Evolutionary conservation across 2,329 filamentous ascomycete genomes (phyloP).

Genomic region (Xylaria multiplex): DNA sequence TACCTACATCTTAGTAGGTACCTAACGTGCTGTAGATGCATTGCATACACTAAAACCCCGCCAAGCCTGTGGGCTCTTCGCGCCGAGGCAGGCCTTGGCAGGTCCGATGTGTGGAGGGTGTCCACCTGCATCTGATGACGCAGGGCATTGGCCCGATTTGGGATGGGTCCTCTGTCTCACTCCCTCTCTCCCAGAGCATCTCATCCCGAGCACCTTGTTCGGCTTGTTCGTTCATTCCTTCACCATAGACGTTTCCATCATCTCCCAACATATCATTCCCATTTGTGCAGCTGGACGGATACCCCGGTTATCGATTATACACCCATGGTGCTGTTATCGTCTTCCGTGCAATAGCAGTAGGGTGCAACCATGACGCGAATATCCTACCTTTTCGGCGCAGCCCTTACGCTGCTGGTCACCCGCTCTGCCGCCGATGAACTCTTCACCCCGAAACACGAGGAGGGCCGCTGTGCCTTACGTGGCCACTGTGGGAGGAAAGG

Average conservation of each 20-base stretch:
- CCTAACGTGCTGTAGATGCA: too few species aligned
- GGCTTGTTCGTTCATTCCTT: neutral
- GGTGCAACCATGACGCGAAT: slow-evolving; percentile 53
- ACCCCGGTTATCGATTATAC: slow-evolving; percentile 13
- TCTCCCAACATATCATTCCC: neutral
- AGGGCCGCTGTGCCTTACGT: slow-evolving; percentile 88
- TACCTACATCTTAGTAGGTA: too few species aligned
- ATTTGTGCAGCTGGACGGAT: slow-evolving; percentile 18
- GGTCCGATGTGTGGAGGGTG: slow-evolving; percentile 7
- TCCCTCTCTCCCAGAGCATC: too few species aligned
- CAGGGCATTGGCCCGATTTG: slow-evolving; percentile 26
- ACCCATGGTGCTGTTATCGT: slow-evolving; percentile 37
- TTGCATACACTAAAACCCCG: neutral
- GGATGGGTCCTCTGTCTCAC: slow-evolving; percentile 8
- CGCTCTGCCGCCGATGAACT: slow-evolving; percentile 46
- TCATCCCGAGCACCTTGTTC: too few species aligned
- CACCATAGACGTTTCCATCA: slow-evolving; percentile 19
- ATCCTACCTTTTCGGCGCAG: slow-evolving; percentile 48
- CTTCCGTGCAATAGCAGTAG: slow-evolving; percentile 36
- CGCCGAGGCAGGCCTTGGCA: slow-evolving; percentile 16
- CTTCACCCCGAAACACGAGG: slow-evolving; percentile 76
- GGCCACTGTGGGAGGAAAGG: slow-evolving; percentile 91
- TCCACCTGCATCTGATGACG: slow-evolving; percentile 31
- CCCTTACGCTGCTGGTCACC: slow-evolving; percentile 50
- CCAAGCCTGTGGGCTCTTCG: slow-evolving; percentile 10